These are phyloP conservation scores for Penicillium italicum DNA, from an alignment of 2,329 filamentous ascomycete genomes.

Conservation along the genomic window DNA sequence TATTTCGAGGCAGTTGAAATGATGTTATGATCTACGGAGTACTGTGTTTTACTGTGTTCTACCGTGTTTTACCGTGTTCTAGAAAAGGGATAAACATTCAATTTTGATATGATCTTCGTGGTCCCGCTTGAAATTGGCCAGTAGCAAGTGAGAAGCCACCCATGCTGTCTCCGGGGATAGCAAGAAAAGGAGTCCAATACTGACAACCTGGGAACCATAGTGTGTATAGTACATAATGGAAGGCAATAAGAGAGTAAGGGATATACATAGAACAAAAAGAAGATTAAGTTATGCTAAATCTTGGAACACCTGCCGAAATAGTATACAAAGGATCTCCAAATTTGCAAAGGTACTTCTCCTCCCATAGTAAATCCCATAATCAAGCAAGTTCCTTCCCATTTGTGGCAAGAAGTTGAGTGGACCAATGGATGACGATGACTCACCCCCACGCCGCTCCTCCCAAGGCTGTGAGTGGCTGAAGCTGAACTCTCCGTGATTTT, in stretches of 20 bases:
- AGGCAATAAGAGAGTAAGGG: neutral
- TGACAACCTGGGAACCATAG: neutral
- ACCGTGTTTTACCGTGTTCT: neutral
- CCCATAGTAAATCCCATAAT: conserved; percentile 3
- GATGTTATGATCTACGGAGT: conserved; percentile 1
- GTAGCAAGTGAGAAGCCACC: neutral
- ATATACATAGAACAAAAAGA: neutral
- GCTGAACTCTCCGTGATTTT: conserved; percentile 11
- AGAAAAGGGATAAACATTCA: conserved; percentile 1
- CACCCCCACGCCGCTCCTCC: conserved; percentile 23
- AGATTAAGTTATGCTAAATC: neutral
- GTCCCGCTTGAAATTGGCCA: conserved; percentile 5
- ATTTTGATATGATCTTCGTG: conserved; percentile 1
- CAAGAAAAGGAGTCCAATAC: neutral
- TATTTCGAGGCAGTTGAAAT: neutral
- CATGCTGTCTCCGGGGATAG: neutral
- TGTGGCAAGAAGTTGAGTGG: neutral
- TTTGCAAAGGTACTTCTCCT: neutral
- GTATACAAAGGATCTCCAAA: neutral
- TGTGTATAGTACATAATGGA: neutral
- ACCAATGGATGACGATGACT: conserved; percentile 12
- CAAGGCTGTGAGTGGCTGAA: conserved; percentile 22
- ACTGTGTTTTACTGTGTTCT: neutral
- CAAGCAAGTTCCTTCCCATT: neutral
- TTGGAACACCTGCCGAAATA: neutral